Evolutionary conservation across 2,329 filamentous ascomycete species (phyloP).

Genomic region (Fusarium nygamai): DNA sequence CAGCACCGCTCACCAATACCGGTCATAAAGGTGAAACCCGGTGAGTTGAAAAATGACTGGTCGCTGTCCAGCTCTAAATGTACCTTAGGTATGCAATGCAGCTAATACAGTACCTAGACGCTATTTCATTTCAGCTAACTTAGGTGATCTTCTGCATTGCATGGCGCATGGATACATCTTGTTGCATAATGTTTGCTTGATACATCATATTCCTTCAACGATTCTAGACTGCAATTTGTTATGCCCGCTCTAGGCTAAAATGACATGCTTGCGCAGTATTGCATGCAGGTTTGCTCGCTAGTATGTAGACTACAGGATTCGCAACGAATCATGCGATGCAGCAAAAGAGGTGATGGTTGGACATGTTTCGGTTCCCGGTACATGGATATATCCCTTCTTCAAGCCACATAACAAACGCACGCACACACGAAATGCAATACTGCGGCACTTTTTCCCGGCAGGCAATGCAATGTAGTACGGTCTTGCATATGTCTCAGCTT

Average conservation of each 20-base stretch:
- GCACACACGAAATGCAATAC: background rate
- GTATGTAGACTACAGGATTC: background rate
- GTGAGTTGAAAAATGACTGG: background rate
- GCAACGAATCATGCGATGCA: background rate
- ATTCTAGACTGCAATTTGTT: background rate
- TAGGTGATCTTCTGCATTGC: background rate
- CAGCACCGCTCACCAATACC: background rate
- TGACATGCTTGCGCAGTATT: slow-evolving; percentile 2
- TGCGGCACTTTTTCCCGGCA: background rate
- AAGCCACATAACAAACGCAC: background rate
- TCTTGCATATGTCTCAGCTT: background rate
- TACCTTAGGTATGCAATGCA: background rate
- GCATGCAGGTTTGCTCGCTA: slow-evolving; percentile 19
- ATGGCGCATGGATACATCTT: background rate
- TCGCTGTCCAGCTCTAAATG: background rate
- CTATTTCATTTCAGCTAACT: background rate
- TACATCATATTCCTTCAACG: slow-evolving; percentile 10
- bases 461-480: background rate
- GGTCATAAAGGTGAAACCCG: background rate
- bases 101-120: background rate
- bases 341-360: background rate
- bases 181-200: slow-evolving; percentile 12
- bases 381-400: slow-evolving; percentile 3
- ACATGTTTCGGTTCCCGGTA: slow-evolving; percentile 8
- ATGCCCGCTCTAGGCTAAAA: background rate